Base-by-base conservation (phyloP, 1,284 basidiomycete genomes). In the Boletellus sp. region DNA sequence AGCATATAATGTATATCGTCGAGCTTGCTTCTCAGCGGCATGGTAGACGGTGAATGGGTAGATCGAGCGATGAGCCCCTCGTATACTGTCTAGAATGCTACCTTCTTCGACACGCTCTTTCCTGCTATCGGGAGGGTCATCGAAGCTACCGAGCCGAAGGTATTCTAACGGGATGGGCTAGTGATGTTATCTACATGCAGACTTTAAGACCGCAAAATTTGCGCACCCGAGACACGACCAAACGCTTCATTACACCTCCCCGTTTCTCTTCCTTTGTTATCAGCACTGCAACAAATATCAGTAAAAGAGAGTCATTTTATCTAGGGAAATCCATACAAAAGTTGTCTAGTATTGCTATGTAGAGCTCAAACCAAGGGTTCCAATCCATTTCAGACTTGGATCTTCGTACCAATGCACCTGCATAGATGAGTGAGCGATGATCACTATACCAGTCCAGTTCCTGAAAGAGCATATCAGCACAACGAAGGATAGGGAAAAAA, bases 11-110 rank as follows among this genome's bases (percentile, higher is more conserved):
- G 85, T 91, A 65, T 91, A 91, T 52, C 82, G 71, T 36, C 88
- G 75, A 41, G 69, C 72, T 15, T 69, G 60, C 52, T 76, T 79
- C 44, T 75, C 77, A 2, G 78, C 75, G 0, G 83, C 82, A 56
- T 91, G 89, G 64, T 81, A 87, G 56, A 91, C 70, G 2, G 81
- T 85, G 65, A 91, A 86, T 0, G 89, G 89, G 62, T 81, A 91
- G 63, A 89, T 69, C 26, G 77, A 66, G 41, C 80, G 70, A 54
- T 74, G 68, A 51, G 77, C 69, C 33, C 72, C 73, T 55, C 81
- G 74, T 42, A 86, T 69, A 44, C 71, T 75, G 48, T 83, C 80
- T 24, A 86, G 65, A n/a, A 86, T 64, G 5, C 77, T 63, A 28
- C 78, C 77, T 51, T 84, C 83, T 43, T 83, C 80, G 12, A 71